These are phyloP conservation scores for Paraleonurus japonicus DNA, from an alignment of 257 asterid species.

Conservation along the genomic window DNA sequence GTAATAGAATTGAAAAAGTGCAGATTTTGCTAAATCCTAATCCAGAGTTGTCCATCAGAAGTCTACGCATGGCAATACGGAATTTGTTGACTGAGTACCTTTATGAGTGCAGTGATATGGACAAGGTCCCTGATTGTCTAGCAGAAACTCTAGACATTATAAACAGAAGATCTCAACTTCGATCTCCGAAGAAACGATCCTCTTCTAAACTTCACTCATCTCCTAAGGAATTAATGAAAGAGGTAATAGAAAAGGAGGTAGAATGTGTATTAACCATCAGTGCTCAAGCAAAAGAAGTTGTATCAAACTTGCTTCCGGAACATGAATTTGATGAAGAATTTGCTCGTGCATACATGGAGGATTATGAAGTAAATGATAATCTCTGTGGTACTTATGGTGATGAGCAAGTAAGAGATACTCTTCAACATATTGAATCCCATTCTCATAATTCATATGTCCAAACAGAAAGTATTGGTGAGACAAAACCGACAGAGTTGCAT, in stretches of 20 bases:
- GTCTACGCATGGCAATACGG: conserved; percentile 42
- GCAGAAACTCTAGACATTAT: conserved; percentile 48
- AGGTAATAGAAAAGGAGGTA: conserved; percentile 54
- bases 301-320: conserved; percentile 48
- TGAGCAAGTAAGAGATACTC: conserved; percentile 21
- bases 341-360: conserved; percentile 63
- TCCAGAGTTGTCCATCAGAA: conserved; percentile 30
- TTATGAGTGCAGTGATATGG: conserved; percentile 76
- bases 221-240: conserved; percentile 33
- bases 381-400: conserved; percentile 31
- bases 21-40: conserved; percentile 44
- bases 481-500: conserved; percentile 24
- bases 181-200: conserved; percentile 10
- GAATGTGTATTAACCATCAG: conserved; percentile 57
- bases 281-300: conserved; percentile 79
- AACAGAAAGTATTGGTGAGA: conserved; percentile 70
- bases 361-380: conserved; percentile 39
- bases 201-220: conserved; percentile 18
- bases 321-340: conserved; percentile 62
- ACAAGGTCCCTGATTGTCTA: conserved; percentile 50
- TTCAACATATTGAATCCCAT: conserved; percentile 24
- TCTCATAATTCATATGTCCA: conserved; percentile 28
- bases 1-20: conserved; percentile 44
- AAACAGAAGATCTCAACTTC: conserved; percentile 35
- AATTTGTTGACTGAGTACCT: conserved; percentile 67